A percentile compares a stretch with the other conserved stretches of the same genome.
Evolutionary conservation across 2,329 filamentous ascomycete species (phyloP).

Genomic region (Ophiostoma perfectum): DNA sequence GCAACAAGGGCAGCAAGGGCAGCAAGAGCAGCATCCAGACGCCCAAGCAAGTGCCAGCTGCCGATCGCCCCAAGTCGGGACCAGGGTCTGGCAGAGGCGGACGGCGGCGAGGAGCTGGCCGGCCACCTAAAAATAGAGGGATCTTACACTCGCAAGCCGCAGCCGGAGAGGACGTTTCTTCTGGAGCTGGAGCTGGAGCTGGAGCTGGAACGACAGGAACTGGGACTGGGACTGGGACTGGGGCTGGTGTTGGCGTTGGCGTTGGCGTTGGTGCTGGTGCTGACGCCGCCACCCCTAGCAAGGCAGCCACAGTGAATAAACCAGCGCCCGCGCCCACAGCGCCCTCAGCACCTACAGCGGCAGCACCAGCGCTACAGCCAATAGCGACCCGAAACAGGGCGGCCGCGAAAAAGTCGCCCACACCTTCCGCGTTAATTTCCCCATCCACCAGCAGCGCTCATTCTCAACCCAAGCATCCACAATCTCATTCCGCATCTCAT

Average conservation of each 20-base stretch:
- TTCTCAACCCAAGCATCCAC: slow-evolving; percentile 4
- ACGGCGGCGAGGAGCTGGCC: slow-evolving; percentile 24
- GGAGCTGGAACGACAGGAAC: not conserved
- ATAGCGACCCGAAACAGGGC: slow-evolving; percentile 30
- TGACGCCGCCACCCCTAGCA: slow-evolving; percentile 8
- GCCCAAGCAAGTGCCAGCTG: not conserved
- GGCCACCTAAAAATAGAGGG: slow-evolving; percentile 23
- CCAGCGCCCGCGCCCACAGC: slow-evolving; percentile 17
- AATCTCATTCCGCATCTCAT: slow-evolving; percentile 3
- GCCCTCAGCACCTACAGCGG: slow-evolving; percentile 22
- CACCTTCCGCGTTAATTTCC: slow-evolving; percentile 23
- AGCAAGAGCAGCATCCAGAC: not conserved
- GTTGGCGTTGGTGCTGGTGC: slow-evolving; percentile 10
- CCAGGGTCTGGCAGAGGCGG: slow-evolving; percentile 25
- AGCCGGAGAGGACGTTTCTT: not conserved
- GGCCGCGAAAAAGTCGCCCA: slow-evolving; percentile 29
- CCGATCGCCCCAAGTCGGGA: slow-evolving; percentile 14
- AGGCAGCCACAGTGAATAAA: not conserved
- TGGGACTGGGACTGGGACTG: not conserved
- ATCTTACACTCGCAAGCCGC: slow-evolving; percentile 8
- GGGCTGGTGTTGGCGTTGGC: not conserved
- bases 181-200: not conserved
- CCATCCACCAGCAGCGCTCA: slow-evolving; percentile 12
- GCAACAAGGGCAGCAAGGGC: not conserved
- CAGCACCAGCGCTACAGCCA: slow-evolving; percentile 28